Conservation (phyloP, 1,284 basidiomycete species). For the Tylopilus sp. region DNA sequence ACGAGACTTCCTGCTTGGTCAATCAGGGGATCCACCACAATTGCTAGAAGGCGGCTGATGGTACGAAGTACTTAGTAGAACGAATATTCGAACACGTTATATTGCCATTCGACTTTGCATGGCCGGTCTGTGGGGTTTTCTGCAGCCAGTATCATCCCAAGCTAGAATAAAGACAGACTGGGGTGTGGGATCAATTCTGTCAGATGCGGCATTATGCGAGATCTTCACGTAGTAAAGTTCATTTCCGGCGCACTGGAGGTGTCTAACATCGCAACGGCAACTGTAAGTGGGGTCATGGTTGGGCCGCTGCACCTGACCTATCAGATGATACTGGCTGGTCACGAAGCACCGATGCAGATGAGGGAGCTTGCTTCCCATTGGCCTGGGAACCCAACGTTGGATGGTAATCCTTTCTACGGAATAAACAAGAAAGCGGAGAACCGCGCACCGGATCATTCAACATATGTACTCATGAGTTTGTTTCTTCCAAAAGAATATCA, state of each 20-base stretch:
- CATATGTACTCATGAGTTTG: background rate
- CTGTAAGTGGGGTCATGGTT: background rate
- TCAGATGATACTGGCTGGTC: too few relatives aligned
- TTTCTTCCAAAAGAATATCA: constrained; percentile 15
- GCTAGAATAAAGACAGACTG: background rate
- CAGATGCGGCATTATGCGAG: background rate
- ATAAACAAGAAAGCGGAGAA: background rate
- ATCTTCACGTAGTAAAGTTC: background rate
- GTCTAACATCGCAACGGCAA: background rate
- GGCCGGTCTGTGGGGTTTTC: background rate
- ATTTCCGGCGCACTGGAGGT: too few relatives aligned
- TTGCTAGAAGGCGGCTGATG: background rate
- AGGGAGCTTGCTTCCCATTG: background rate
- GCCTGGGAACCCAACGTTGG: background rate
- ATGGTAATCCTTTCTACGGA: background rate
- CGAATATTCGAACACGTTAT: background rate
- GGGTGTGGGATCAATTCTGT: background rate
- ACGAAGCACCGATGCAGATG: too few relatives aligned
- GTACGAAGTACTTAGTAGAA: background rate
- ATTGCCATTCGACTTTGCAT: background rate
- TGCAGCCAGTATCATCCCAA: background rate
- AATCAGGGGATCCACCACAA: background rate
- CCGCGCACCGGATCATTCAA: background rate
- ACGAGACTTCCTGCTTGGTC: background rate
- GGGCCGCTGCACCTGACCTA: background rate